phyloP scores from a whole-genome alignment of 495 filamentous ascomycete species.

The Bombardia bombarda region DNA sequence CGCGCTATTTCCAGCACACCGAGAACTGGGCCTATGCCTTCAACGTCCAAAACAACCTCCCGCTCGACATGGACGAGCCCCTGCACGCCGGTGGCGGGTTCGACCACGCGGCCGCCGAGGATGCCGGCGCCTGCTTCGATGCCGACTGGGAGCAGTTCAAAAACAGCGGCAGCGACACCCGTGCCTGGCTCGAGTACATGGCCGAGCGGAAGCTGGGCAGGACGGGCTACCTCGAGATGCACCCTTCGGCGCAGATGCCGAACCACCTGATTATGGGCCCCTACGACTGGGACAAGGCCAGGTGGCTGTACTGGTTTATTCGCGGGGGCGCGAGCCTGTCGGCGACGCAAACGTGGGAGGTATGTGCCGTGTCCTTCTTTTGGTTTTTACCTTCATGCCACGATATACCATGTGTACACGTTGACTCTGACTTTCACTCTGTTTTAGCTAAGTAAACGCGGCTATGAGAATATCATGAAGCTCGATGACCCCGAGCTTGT shows the following conservation, averaged over 20 bases:
- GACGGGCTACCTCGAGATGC: conserved; percentile 16
- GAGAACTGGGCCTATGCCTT: not conserved
- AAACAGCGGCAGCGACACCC: not conserved
- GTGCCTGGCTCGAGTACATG: not conserved
- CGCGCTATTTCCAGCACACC: not conserved
- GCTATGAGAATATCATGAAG: conserved; percentile 9
- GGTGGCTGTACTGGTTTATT: conserved; percentile 31
- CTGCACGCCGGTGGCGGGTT: not conserved
- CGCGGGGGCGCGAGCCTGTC: conserved; percentile 19
- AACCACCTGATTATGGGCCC: conserved; percentile 22
- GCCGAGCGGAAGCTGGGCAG: not conserved
- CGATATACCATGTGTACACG: not conserved
- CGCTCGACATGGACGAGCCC: not conserved
- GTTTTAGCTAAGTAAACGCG: conserved; percentile 7
- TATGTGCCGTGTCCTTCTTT: conserved; percentile 6
- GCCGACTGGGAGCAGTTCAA: conserved; percentile 11
- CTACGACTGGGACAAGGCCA: conserved; percentile 13
- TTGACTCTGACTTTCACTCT: not conserved
- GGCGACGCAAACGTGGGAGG: conserved; percentile 26
- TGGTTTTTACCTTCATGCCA: not conserved
- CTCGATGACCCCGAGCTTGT: conserved; percentile 2
- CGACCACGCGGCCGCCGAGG: not conserved
- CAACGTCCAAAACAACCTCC: not conserved
- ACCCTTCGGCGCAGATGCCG: conserved; percentile 23
- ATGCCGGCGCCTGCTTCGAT: conserved; percentile 3